phyloP scores from a whole-genome alignment of 2,329 filamentous ascomycete genomes.

The Fusarium sp. region DNA sequence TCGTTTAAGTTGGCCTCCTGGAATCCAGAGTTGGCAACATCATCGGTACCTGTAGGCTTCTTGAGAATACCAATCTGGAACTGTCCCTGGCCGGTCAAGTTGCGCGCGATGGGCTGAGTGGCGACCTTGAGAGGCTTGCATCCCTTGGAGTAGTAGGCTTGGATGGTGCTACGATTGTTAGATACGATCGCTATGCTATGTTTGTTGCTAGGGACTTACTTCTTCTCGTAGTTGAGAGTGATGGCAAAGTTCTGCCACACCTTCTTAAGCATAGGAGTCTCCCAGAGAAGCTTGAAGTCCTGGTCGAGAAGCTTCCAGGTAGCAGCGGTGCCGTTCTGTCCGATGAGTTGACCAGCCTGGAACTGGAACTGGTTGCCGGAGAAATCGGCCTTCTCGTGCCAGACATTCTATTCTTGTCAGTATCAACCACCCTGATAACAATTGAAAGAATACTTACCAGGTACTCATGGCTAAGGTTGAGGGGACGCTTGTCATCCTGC shows the following conservation, averaged over 20 bases:
- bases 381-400: slow-evolving; percentile 59
- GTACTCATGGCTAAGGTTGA: slow-evolving; percentile 72
- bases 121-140: slow-evolving; percentile 56
- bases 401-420: slow-evolving; percentile 47
- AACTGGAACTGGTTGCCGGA: slow-evolving; percentile 64
- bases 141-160: slow-evolving; percentile 67
- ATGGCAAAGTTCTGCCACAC: slow-evolving; percentile 72
- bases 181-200: neutral
- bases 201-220: slow-evolving; percentile 52
- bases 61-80: slow-evolving; percentile 72
- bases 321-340: slow-evolving; percentile 48
- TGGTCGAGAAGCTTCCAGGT: slow-evolving; percentile 60
- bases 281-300: slow-evolving; percentile 62
- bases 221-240: slow-evolving; percentile 65
- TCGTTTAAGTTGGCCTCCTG: slow-evolving; percentile 62
- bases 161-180: slow-evolving; percentile 57
- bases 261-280: slow-evolving; percentile 59
- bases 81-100: slow-evolving; percentile 65
- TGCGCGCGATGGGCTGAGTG: slow-evolving; percentile 61
- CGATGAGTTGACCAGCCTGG: slow-evolving; percentile 65
- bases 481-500: slow-evolving; percentile 60
- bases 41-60: slow-evolving; percentile 62
- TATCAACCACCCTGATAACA: accelerated
- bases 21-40: slow-evolving; percentile 59
- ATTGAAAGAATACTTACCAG: slow-evolving; percentile 49